Evolutionary conservation across 2,329 filamentous ascomycete species (phyloP).

Genomic region (Dactylonectria macrodidyma): DNA sequence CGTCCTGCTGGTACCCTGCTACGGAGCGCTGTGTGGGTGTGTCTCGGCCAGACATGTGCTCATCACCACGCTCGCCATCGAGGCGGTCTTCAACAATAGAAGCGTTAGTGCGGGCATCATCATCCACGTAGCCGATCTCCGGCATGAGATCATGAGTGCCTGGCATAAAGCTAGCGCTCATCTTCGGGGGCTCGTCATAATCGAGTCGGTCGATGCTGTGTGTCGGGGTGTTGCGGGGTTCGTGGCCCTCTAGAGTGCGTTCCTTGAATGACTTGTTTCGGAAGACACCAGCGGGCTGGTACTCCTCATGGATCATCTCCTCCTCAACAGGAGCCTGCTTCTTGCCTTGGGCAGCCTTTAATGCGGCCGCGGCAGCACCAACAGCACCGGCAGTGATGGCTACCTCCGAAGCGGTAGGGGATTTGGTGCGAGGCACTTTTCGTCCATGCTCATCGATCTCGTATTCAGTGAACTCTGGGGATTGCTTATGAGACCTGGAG

Average conservation of each 20-base stretch:
- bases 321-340: conserved; percentile 57
- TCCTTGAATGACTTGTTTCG: conserved; percentile 78
- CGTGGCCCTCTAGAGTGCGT: conserved; percentile 70
- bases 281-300: conserved; percentile 65
- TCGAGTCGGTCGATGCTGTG: conserved; percentile 73
- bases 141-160: conserved; percentile 80
- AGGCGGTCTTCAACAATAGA: conserved; percentile 75
- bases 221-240: conserved; percentile 69
- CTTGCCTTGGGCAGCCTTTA: conserved; percentile 65
- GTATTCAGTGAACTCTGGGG: conserved; percentile 68
- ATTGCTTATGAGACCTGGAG: conserved; percentile 55
- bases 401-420: conserved; percentile 70
- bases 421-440: conserved; percentile 64
- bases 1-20: conserved; percentile 46
- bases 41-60: conserved; percentile 69
- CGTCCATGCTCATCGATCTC: conserved; percentile 72
- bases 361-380: conserved; percentile 65
- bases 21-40: conserved; percentile 61
- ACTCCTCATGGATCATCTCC: conserved; percentile 54
- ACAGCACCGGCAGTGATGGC: conserved; percentile 72
- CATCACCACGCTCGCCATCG: conserved; percentile 61
- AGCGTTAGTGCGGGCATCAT: conserved; percentile 86
- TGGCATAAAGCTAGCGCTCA: conserved; percentile 80
- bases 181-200: conserved; percentile 66
- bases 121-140: conserved; percentile 78